These are phyloP conservation scores for Ceratocystis eucalypticola DNA, from an alignment of 2,329 filamentous ascomycete species.

Conservation along the genomic window DNA sequence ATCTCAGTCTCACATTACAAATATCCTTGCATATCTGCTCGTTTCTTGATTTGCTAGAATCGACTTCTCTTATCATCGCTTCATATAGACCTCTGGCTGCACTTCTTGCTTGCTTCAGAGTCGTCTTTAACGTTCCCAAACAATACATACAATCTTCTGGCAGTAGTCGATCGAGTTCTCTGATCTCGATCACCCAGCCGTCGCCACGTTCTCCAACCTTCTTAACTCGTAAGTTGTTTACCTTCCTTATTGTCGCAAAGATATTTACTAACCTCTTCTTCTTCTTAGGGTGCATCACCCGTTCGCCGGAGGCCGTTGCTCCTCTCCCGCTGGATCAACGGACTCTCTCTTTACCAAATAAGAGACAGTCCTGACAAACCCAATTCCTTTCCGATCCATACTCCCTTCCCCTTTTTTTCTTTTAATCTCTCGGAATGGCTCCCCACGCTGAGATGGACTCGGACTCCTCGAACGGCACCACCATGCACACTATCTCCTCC, in stretches of 20 bases:
- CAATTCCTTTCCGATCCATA: slow-evolving; percentile 18
- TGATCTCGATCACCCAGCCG: slow-evolving; percentile 18
- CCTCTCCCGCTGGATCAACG: slow-evolving; percentile 71
- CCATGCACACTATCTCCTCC: slow-evolving; percentile 25
- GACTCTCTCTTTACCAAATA: slow-evolving; percentile 48
- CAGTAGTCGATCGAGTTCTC: slow-evolving; percentile 17
- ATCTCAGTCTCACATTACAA: slow-evolving; percentile 2
- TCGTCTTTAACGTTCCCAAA: background rate
- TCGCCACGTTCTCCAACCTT: slow-evolving; percentile 87
- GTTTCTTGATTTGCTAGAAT: background rate
- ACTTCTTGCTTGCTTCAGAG: slow-evolving; percentile 11
- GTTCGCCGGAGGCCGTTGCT: slow-evolving; percentile 92
- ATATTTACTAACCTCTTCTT: background rate
- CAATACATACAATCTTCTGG: background rate
- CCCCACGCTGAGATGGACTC: slow-evolving; percentile 63
- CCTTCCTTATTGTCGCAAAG: background rate
- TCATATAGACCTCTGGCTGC: slow-evolving; percentile 9
- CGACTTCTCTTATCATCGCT: background rate
- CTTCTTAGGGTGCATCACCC: slow-evolving; percentile 69
- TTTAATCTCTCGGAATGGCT: slow-evolving; percentile 49
- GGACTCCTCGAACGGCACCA: slow-evolving; percentile 39
- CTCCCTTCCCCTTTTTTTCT: background rate
- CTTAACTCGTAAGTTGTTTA: slow-evolving; percentile 71
- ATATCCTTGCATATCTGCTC: background rate
- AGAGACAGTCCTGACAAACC: slow-evolving; percentile 25